Evolutionary conservation across 768 basidiomycete genomes (phyloP), one percentile per base, ranked within the genome.

Genomic region (Sarcomyxa edulis): DNA sequence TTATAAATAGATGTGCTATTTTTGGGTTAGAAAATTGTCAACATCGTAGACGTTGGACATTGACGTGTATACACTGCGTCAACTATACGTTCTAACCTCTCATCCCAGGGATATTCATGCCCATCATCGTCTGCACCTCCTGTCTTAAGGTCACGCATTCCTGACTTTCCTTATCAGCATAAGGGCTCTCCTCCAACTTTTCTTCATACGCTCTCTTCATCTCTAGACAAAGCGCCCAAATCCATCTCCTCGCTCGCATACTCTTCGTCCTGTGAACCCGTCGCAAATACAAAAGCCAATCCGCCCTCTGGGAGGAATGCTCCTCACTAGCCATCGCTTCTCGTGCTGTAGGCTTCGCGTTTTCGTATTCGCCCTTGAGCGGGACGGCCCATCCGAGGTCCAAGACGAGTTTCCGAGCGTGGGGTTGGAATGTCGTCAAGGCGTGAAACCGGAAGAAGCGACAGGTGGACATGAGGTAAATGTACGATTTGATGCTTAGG

Each of bases 221-320:
- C 39, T 49, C 50, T 25, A 41, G 38, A 16, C 48, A 47, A 4
- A 51, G 35, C n/a, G 41, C 47, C 56, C 54, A 59, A 11, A 54
- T 44, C 46, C 57, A 48, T 20, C 47, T 44, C 9, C 56, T 46
- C 22, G 48, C 46, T 18, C 52, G 46, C 55, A 59, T 53, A 36
- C 47, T 43, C 10, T 46, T 34, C 6, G 45, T 50, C 10, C 43
- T 33, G 37, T 59, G 52, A 24, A 57, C 44, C n/a, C 50, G 46
- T 14, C 29, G 42, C 11, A 59, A 45, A 30, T 59, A 59, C 10
- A 55, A 49, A 19, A 46, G 29, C 56, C 56, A 59, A 42, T 59
- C 56, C 6, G 35, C 56, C 9, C 48, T 36, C 22, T 24, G 16
- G n/a, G 49, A 39, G n/a, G 37, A 23, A 11, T 37, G 32, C 7